These are phyloP conservation scores for Agrostemma githago DNA, from an alignment of 148 eudicot genomes.

Conservation along the genomic window DNA sequence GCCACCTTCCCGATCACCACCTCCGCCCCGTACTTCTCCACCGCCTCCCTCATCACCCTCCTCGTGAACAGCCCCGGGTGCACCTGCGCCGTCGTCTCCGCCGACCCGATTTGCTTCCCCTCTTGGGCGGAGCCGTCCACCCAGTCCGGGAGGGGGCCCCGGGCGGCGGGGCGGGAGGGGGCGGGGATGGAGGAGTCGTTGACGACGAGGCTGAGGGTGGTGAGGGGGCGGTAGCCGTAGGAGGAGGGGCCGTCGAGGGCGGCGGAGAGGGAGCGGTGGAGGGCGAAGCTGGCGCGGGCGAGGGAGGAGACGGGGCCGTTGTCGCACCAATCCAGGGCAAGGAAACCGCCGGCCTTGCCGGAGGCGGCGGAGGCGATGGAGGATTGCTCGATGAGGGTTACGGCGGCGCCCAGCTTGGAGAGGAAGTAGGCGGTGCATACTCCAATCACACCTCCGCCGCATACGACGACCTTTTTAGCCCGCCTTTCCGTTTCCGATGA, in stretches of 20 bases:
- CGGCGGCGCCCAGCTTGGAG: slow-evolving; percentile 57
- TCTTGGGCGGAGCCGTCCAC: slow-evolving; percentile 51
- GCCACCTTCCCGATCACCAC: slow-evolving; percentile 69
- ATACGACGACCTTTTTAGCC: slow-evolving; percentile 47
- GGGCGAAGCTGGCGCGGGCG: slow-evolving; percentile 60
- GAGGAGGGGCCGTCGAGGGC: slow-evolving; percentile 53
- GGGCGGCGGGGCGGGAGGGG: not conserved
- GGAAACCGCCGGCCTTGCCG: slow-evolving; percentile 86
- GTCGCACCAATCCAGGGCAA: slow-evolving; percentile 85
- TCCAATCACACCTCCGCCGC: slow-evolving; percentile 95
- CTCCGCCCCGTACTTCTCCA: slow-evolving; percentile 55
- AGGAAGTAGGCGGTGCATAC: slow-evolving; percentile 84
- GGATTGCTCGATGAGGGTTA: slow-evolving; percentile 69
- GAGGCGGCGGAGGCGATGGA: slow-evolving; percentile 86
- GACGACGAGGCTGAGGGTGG: slow-evolving; percentile 52
- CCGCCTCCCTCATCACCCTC: slow-evolving; percentile 50
- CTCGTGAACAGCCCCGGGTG: slow-evolving; percentile 68
- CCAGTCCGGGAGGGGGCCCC: slow-evolving; percentile 46
- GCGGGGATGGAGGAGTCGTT: slow-evolving; percentile 27
- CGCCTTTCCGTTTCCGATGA: slow-evolving; percentile 16
- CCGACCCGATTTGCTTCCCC: slow-evolving; percentile 47
- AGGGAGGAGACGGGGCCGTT: slow-evolving; percentile 57
- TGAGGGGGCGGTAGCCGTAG: slow-evolving; percentile 77
- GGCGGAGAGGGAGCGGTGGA: slow-evolving; percentile 44
- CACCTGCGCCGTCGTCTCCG: slow-evolving; percentile 75